Base-by-base conservation (phyloP, 2,329 filamentous ascomycete species). In the Volutella citrinella region DNA sequence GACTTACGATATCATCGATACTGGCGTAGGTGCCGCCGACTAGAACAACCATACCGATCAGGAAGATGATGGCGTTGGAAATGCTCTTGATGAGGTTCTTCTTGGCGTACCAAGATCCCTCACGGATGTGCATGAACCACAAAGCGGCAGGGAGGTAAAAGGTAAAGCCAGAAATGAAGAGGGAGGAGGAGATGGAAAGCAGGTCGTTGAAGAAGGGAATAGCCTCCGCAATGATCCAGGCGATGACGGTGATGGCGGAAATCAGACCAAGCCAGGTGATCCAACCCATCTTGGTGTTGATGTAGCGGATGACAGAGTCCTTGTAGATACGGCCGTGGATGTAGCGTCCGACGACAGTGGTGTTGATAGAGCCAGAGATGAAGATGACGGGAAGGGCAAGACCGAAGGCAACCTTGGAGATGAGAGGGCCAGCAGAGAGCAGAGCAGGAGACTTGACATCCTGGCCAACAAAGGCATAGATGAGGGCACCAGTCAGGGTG, bases 351-450 rank as follows among this genome's bases (percentile, higher is more conserved):
- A 64, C 57, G 11, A 69, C 64, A 5, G 62, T 66, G 16, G 63
- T 67, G 59, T 84, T 81, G 55, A 87, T 81, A 14, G 83, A 80
- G 30, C 83, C 84, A 0, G 83, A 82, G 42, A 88, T 80, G 49
- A 87, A 72, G 54, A 88, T 87, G 34, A 82, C 85, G 5, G 83
- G 83, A 3, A 83, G 63, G 0, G 81, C 83, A 40, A 87, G 61
- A 19, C 81, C 82, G 49, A 83, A 87, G 2, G 81, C 80, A 12
- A 87, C 63, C 52, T 84, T 84, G 21, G 76, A 73, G n/a, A 86
- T 60, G 1, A 71, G 45, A 5, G 63, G 62, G 4, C 75, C 72
- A 7, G 82, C 78, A 1, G 80, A 83, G 4, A 83, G 74, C 6
- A 89, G 69, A 0, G 84, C 82, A 0, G 84, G 84, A 0, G 78